phyloP scores from a whole-genome alignment of 2,329 filamentous ascomycete genomes.

The Xylariaceae sp. region DNA sequence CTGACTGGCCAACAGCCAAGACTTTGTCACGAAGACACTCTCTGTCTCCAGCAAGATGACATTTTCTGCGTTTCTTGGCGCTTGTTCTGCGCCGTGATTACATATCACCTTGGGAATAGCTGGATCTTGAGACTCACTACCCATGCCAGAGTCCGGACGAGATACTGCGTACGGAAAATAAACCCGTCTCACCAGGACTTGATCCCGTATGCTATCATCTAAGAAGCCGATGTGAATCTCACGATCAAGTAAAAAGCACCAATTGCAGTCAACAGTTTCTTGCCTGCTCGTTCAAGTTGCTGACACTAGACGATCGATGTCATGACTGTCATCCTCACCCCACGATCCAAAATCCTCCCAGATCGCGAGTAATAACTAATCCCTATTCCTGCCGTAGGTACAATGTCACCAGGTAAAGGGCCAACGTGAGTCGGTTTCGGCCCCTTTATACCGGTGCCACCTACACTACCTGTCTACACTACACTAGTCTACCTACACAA shows the following conservation, averaged over 20 bases:
- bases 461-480: neutral
- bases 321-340: neutral
- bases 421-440: neutral
- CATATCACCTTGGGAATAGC: neutral
- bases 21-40: neutral
- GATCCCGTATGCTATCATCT: neutral
- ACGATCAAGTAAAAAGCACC: neutral
- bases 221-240: neutral
- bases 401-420: neutral
- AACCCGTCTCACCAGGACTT: neutral
- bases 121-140: neutral
- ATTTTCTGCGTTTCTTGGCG: neutral
- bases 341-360: neutral
- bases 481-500: neutral
- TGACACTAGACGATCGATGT: too few species aligned
- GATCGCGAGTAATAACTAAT: neutral
- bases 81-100: neutral
- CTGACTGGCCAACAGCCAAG: neutral
- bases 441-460: constrained; percentile 4
- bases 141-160: too few species aligned
- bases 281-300: too few species aligned
- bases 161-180: too few species aligned
- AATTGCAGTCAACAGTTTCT: neutral
- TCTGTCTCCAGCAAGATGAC: neutral
- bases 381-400: too few species aligned